A percentile compares a stretch with the other conserved stretches of the same genome.
phyloP scores from a whole-genome alignment of 352 stramenopile species.

The Phytophthora nicotianae region DNA sequence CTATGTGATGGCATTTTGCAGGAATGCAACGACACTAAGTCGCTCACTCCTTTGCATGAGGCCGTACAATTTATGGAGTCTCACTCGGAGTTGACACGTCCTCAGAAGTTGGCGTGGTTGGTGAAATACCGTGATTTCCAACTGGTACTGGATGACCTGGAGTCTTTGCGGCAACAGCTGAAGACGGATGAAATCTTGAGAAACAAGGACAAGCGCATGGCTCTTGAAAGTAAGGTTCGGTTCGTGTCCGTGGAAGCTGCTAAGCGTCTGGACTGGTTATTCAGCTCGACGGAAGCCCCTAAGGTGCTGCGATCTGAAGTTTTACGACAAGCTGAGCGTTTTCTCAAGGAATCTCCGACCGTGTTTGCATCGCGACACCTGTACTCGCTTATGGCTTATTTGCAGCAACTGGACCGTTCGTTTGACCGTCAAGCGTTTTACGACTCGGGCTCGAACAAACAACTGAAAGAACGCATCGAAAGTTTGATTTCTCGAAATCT shows the following conservation, averaged over 20 bases:
- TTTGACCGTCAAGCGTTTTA: conserved; percentile 67
- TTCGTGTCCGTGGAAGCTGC: conserved; percentile 77
- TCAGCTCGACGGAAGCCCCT: conserved; percentile 49
- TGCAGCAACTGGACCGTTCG: conserved; percentile 67
- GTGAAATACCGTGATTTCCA: conserved; percentile 73
- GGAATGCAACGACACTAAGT: conserved; percentile 44
- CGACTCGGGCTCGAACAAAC: conserved; percentile 42
- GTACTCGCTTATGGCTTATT: conserved; percentile 65
- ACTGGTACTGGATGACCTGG: conserved; percentile 69
- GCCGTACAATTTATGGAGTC: conserved; percentile 74
- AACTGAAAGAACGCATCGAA: conserved; percentile 59
- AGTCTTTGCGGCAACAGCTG: conserved; percentile 46
- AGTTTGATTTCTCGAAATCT: conserved; percentile 61
- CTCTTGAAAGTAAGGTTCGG: conserved; percentile 45
- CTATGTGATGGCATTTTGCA: conserved; percentile 62
- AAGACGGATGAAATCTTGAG: conserved; percentile 18
- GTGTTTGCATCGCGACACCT: conserved; percentile 62
- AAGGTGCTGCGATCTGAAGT: conserved; percentile 49
- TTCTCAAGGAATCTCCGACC: conserved; percentile 54
- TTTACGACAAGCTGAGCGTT: conserved; percentile 50
- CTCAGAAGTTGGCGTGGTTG: conserved; percentile 62
- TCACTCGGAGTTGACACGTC: conserved; percentile 47
- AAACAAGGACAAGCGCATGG: conserved; percentile 27
- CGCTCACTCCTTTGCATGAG: conserved; percentile 59
- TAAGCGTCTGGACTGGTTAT: conserved; percentile 57